A percentile compares a stretch with the other conserved stretches of the same genome.
Conservation (phyloP, 2,329 filamentous ascomycete genomes). For the Apiospora koreana region DNA sequence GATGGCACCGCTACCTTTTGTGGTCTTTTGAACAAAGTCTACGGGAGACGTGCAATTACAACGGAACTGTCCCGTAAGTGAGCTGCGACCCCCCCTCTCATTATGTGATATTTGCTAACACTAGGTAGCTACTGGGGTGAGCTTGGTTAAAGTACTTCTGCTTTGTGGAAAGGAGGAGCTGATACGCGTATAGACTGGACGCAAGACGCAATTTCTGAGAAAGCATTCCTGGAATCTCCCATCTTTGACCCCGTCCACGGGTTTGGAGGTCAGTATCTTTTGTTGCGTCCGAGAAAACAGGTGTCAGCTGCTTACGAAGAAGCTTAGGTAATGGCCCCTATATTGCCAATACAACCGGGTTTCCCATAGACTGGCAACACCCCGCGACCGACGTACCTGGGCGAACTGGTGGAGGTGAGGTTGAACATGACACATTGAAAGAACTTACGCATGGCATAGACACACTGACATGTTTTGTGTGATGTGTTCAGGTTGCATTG, state of each 20-base stretch:
- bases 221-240: slow-evolving; percentile 23
- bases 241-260: slow-evolving; percentile 28
- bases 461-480: not conserved
- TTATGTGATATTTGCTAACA: not conserved
- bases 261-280: slow-evolving; percentile 20
- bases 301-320: slow-evolving; percentile 13
- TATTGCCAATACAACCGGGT: slow-evolving; percentile 19
- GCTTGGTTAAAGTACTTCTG: not conserved
- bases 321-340: slow-evolving; percentile 24
- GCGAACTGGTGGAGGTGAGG: slow-evolving; percentile 24
- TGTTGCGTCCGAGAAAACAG: not conserved
- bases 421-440: too few relatives aligned
- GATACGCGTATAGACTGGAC: slow-evolving; percentile 23
- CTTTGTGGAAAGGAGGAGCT: not conserved
- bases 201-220: slow-evolving; percentile 24
- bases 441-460: not conserved
- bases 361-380: slow-evolving; percentile 10
- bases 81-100: not conserved
- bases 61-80: slow-evolving; percentile 18
- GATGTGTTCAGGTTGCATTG: slow-evolving; percentile 24
- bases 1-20: slow-evolving; percentile 21
- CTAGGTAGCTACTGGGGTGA: not conserved
- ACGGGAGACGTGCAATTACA: slow-evolving; percentile 16
- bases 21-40: slow-evolving; percentile 20
- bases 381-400: slow-evolving; percentile 22